phyloP scores from a whole-genome alignment of 2,329 filamentous ascomycete genomes.

The Aspergillus versicolor region DNA sequence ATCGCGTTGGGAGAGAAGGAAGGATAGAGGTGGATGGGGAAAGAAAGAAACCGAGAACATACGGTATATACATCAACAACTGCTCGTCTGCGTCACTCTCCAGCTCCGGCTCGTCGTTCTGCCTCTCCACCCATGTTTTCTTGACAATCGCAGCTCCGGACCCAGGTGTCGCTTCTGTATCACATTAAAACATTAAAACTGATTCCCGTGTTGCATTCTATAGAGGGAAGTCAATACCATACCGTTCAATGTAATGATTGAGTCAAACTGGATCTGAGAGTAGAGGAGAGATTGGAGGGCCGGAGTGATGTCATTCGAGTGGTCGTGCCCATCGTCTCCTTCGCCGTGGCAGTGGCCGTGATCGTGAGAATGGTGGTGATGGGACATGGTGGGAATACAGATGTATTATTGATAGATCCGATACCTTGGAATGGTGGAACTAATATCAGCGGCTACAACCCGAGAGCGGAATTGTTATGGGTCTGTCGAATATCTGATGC shows the following conservation, averaged over 20 bases:
- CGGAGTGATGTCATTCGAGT: conserved; percentile 87
- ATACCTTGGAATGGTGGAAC: background rate
- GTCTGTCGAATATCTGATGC: background rate
- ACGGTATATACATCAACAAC: conserved; percentile 89
- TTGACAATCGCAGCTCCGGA: conserved; percentile 74
- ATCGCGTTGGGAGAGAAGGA: background rate
- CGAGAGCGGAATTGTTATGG: background rate
- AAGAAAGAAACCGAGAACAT: conserved; percentile 32
- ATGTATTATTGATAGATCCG: background rate
- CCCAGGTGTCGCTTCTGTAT: conserved; percentile 57
- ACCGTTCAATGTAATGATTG: conserved; percentile 79
- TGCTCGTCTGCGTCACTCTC: conserved; percentile 89
- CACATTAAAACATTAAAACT: background rate
- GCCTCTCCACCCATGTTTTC: conserved; percentile 86
- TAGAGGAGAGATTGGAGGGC: conserved; percentile 89
- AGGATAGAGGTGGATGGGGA: too few relatives aligned
- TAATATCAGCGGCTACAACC: background rate
- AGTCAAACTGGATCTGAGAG: conserved; percentile 85
- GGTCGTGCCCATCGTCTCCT: conserved; percentile 67
- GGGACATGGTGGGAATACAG: conserved; percentile 28
- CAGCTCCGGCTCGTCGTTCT: conserved; percentile 71
- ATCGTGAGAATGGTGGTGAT: conserved; percentile 39
- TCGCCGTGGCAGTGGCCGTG: conserved; percentile 47
- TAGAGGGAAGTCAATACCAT: background rate
- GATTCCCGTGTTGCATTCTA: background rate